A percentile compares a stretch with the other conserved stretches of the same genome.
Conservation (phyloP, 768 basidiomycete genomes). For the Fistulinella prunicolor region DNA sequence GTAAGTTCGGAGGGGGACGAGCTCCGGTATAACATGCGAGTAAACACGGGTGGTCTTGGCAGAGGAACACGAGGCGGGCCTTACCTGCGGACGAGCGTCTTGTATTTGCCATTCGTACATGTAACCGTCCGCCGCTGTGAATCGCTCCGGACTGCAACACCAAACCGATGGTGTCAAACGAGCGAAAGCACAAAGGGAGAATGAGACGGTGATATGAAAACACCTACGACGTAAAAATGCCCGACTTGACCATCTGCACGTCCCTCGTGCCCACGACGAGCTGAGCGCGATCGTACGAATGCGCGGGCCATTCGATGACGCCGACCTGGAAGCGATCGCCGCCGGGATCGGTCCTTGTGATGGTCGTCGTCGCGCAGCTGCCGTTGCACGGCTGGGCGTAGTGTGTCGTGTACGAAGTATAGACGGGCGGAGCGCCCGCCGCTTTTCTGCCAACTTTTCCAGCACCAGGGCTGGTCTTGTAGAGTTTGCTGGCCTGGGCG, state of each 20-base stretch:
- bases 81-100: constrained; percentile 23
- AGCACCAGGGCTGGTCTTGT: too few species aligned
- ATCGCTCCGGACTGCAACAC: constrained; percentile 23
- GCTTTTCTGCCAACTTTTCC: too few species aligned
- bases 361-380: constrained; percentile 19
- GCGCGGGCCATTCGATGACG: constrained; percentile 29
- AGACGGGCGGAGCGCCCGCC: too few species aligned
- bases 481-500: too few species aligned
- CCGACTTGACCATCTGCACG: constrained; percentile 23
- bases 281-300: neutral
- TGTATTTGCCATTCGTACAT: constrained; percentile 31
- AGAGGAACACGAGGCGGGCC: neutral
- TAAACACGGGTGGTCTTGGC: too few species aligned
- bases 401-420: constrained; percentile 18
- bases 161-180: neutral
- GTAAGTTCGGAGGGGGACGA: constrained; percentile 19
- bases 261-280: constrained; percentile 27
- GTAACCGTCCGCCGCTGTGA: constrained; percentile 18
- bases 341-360: constrained; percentile 17
- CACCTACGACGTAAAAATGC: constrained; percentile 23
- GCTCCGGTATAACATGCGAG: too few species aligned
- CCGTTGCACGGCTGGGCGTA: constrained; percentile 10
- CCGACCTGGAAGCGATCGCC: constrained; percentile 29
- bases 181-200: too few species aligned
- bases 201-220: too few species aligned